Evolutionary conservation across 805 yeast species (phyloP), one percentile per base, ranked within the genome.

Genomic region (Hermanozyma aechmeae): DNA sequence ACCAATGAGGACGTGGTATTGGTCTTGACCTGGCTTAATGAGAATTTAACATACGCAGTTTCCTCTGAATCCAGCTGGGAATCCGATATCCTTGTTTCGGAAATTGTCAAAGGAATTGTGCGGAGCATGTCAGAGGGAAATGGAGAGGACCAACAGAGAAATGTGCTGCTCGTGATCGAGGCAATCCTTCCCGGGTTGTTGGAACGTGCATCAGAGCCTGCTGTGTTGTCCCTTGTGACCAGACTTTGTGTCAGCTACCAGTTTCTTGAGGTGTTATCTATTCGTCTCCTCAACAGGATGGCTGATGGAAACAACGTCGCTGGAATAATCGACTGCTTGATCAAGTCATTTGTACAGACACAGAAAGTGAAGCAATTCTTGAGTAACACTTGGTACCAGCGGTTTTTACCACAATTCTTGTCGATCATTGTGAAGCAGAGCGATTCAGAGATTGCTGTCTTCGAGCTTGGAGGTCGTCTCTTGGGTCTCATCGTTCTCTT

Each of bases 1-100:
- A 51, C 52, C 11, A 38, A 43, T 3, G 70, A 71, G 29, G 95
- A 85, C 40, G 50, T 72, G 16, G 68, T 73, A 16, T 53, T 82
- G 29, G 58, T 82, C 5, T 71, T 79, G 19, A 82, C 73, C 39
- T 73, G 77, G 41, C 56, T 84, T 21, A 73, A 73, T 4, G 86
- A 78, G 24, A 67, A 75, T 10, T 58, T n/a, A n/a, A n/a, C n/a
- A n/a, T n/a, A n/a, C n/a, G n/a, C n/a, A n/a, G n/a, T n/a, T n/a
- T n/a, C n/a, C n/a, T n/a, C 53, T 9, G 28, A 34, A 7, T 26
- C 33, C 3, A 34, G 33, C 19, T 46, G 54, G 48, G 46, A 48
- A 15, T 67, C 71, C 24, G 71, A 70, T 23, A 60, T 70, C 15
- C 65, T 82, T 1, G n/a, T 22, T 6, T 6, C n/a, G 24, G 24